These are phyloP conservation scores for Amylocarpus encephaloides DNA, from an alignment of 2,329 filamentous ascomycete species.

Conservation along the genomic window DNA sequence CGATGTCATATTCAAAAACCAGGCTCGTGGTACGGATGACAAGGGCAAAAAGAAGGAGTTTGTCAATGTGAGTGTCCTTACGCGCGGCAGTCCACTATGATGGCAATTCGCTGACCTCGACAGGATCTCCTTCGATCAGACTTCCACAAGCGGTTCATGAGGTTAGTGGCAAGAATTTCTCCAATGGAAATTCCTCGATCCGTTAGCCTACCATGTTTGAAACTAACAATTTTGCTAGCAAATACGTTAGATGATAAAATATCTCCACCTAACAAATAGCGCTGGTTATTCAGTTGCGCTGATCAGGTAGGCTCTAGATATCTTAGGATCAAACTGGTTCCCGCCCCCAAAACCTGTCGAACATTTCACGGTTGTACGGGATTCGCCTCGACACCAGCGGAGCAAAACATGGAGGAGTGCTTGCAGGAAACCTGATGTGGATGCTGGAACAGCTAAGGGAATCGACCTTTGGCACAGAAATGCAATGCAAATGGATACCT, in stretches of 20 bases:
- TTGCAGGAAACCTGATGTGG: neutral
- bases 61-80: constrained; percentile 66
- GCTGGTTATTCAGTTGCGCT: neutral
- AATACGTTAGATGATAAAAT: constrained; percentile 32
- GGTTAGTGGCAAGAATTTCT: constrained; percentile 27
- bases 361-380: neutral
- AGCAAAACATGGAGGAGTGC: neutral
- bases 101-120: constrained; percentile 11
- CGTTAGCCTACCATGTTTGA: constrained; percentile 1
- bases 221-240: constrained; percentile 24
- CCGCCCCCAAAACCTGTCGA: neutral
- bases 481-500: neutral
- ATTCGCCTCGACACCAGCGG: neutral
- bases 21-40: constrained; percentile 90
- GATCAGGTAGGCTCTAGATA: neutral
- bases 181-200: neutral
- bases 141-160: constrained; percentile 98
- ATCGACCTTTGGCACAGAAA: neutral
- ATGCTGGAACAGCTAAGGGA: neutral
- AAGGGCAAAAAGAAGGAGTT: constrained; percentile 88
- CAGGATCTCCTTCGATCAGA: constrained; percentile 86
- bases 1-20: constrained; percentile 98
- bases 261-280: neutral
- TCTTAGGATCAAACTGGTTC: too few species aligned
- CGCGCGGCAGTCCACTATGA: neutral